Evolutionary conservation across 495 filamentous ascomycete species (phyloP).

Genomic region (Zalerion maritima): DNA sequence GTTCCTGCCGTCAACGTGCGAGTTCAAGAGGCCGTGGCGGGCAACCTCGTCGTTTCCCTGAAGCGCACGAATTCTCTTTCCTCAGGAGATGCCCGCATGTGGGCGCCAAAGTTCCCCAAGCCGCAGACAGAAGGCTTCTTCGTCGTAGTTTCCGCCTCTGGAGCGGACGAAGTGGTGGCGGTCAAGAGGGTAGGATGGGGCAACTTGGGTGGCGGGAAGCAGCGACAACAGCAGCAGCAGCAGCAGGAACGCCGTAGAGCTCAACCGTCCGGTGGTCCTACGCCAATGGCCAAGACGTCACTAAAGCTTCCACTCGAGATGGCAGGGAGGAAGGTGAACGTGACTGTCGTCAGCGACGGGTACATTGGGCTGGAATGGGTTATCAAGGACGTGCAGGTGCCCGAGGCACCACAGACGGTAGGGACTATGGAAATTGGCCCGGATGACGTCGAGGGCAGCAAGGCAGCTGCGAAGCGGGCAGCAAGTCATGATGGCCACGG

Average conservation of each 20-base stretch:
- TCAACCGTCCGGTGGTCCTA: too few species aligned
- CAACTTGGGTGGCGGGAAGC: conserved; percentile 14
- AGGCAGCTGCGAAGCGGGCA: too few species aligned
- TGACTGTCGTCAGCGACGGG: conserved; percentile 66
- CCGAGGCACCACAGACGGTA: conserved; percentile 8
- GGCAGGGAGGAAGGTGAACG: conserved; percentile 41
- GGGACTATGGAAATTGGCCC: conserved; percentile 5
- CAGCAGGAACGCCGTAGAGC: conserved; percentile 9
- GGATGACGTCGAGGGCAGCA: conserved; percentile 1
- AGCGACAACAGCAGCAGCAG: conserved; percentile 15
- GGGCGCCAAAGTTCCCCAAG: conserved; percentile 82
- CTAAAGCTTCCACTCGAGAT: conserved; percentile 47
- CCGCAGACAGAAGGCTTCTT: conserved; percentile 93
- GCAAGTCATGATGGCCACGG: too few species aligned
- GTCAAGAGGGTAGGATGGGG: conserved; percentile 77
- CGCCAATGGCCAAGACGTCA: conserved; percentile 31
- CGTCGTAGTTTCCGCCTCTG: conserved; percentile 51
- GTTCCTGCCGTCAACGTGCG: conserved; percentile 58
- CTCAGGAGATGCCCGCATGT: conserved; percentile 54
- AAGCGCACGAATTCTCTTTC: conserved; percentile 49
- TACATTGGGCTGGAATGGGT: conserved; percentile 64
- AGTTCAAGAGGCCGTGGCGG: conserved; percentile 42
- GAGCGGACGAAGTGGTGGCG: conserved; percentile 60
- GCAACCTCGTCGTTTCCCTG: conserved; percentile 47
- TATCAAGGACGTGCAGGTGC: conserved; percentile 11